A percentile compares a stretch with the other conserved stretches of the same genome.
These are phyloP conservation scores for Dillenia suffruticosa DNA, from an alignment of 164 flowering plant genomes.

Conservation along the genomic window DNA sequence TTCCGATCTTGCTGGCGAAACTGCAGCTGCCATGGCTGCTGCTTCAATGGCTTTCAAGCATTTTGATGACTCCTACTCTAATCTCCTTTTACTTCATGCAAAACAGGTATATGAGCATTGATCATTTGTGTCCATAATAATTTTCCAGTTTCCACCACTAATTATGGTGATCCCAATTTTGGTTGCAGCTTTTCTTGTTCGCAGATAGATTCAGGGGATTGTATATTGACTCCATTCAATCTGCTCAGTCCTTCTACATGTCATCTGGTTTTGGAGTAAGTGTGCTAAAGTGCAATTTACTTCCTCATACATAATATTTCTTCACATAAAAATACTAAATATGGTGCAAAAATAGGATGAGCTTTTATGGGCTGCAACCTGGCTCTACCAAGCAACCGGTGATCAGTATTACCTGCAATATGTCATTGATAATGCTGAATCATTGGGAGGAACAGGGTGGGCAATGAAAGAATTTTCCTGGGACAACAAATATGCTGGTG, in stretches of 20 bases:
- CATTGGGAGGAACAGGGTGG: conserved; percentile 84
- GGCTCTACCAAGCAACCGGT: conserved; percentile 70
- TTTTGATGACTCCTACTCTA: conserved; percentile 52
- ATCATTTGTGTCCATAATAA: too few species aligned
- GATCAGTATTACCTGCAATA: conserved; percentile 71
- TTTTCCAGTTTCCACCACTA: too few species aligned
- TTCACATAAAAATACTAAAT: neutral
- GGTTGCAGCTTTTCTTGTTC: conserved; percentile 75
- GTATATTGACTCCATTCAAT: conserved; percentile 54
- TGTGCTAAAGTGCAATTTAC: neutral
- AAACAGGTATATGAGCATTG: conserved; percentile 32
- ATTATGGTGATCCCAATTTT: neutral
- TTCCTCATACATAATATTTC: neutral
- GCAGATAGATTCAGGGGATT: conserved; percentile 71
- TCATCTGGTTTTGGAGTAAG: conserved; percentile 75
- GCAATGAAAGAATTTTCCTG: conserved; percentile 79
- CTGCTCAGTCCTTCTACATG: conserved; percentile 51
- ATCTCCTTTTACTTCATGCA: conserved; percentile 50
- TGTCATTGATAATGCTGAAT: conserved; percentile 52
- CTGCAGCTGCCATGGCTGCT: conserved; percentile 89
- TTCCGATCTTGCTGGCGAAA: conserved; percentile 79
- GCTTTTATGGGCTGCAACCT: conserved; percentile 82
- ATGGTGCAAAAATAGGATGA: conserved; percentile 54
- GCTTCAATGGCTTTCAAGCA: conserved; percentile 67
- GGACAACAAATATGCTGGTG: conserved; percentile 94